phyloP scores from a whole-genome alignment of 257 asterid species.

The Ilex aquifolium region DNA sequence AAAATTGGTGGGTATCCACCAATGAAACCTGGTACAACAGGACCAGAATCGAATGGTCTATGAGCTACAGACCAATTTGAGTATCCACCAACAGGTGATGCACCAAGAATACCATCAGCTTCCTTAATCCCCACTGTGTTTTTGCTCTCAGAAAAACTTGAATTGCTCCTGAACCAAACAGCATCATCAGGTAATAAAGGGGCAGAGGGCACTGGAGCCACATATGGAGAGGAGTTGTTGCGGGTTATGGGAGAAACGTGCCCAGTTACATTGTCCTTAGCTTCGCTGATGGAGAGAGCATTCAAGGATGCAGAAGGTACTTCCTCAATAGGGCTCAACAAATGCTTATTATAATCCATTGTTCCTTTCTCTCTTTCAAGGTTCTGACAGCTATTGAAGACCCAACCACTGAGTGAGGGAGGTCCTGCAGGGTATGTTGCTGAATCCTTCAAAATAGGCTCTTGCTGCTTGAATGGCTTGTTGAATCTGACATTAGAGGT shows the following conservation, averaged over 20 bases:
- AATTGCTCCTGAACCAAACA: conserved; percentile 40
- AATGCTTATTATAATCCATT: conserved; percentile 24
- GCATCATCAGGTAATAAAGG: conserved; percentile 70
- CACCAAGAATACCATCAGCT: conserved; percentile 66
- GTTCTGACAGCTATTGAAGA: conserved; percentile 32
- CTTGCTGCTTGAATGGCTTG: conserved; percentile 29
- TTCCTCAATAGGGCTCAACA: conserved; percentile 63
- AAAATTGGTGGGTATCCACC: conserved; percentile 51
- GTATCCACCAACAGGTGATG: conserved; percentile 46
- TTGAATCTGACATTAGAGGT: conserved; percentile 9
- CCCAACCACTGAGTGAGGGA: conserved; percentile 86
- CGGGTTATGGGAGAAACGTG: conserved; percentile 28
- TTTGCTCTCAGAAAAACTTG: conserved; percentile 21
- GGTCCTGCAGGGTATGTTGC: conserved; percentile 53
- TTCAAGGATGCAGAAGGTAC: conserved; percentile 36
- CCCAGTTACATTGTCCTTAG: conserved; percentile 18
- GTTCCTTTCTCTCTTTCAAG: conserved; percentile 30
- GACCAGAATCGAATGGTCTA: conserved; percentile 26
- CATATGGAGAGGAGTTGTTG: conserved; percentile 31
- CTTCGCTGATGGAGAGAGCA: conserved; percentile 36
- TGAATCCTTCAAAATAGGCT: conserved; percentile 33
- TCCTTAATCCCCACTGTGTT: conserved; percentile 27
- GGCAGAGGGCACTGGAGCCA: conserved; percentile 78
- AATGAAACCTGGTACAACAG: conserved; percentile 39
- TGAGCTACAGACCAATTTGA: conserved; percentile 22